A percentile compares a stretch with the other conserved stretches of the same genome.
phyloP scores from a whole-genome alignment of 2,329 filamentous ascomycete genomes.

The Cladosporium sp. region DNA sequence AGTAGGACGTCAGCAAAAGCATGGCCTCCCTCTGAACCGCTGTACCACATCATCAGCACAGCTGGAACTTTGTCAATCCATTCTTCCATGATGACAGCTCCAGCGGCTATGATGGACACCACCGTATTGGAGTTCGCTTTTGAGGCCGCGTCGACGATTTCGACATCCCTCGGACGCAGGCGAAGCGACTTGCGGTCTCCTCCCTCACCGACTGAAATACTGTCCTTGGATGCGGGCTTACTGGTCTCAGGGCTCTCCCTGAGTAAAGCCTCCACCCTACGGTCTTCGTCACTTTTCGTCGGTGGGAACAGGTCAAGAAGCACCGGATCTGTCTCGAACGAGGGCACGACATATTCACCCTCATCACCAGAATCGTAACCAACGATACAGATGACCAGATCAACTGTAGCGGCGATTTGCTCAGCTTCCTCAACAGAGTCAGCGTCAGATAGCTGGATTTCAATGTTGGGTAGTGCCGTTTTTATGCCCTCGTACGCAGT shows the following conservation, averaged over 20 bases:
- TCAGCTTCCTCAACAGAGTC: constrained; percentile 17
- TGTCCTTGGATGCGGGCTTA: neutral
- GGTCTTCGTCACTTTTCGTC: constrained; percentile 7
- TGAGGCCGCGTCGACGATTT: constrained; percentile 18
- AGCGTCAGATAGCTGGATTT: constrained; percentile 15
- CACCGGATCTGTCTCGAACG: constrained; percentile 15
- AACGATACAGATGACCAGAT: constrained; percentile 20
- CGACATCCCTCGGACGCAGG: constrained; percentile 15
- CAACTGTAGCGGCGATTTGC: constrained; percentile 7
- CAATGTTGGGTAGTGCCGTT: constrained; percentile 14
- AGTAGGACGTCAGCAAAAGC: constrained; percentile 22
- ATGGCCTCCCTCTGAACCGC: constrained; percentile 24
- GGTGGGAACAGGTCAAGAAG: constrained; percentile 20
- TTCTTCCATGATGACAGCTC: constrained; percentile 22
- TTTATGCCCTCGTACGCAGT: constrained; percentile 20
- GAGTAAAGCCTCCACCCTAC: neutral
- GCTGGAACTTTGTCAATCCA: constrained; percentile 19
- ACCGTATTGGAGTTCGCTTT: constrained; percentile 13
- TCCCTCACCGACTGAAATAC: constrained; percentile 15
- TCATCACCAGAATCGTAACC: constrained; percentile 18
- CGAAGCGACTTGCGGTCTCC: constrained; percentile 22
- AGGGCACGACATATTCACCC: constrained; percentile 21
- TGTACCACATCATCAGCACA: constrained; percentile 21
- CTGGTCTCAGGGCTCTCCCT: neutral
- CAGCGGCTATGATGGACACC: constrained; percentile 19